Evolutionary conservation across 192 early-diverging fungal species (phyloP).

Genomic region (Podila horticola): DNA sequence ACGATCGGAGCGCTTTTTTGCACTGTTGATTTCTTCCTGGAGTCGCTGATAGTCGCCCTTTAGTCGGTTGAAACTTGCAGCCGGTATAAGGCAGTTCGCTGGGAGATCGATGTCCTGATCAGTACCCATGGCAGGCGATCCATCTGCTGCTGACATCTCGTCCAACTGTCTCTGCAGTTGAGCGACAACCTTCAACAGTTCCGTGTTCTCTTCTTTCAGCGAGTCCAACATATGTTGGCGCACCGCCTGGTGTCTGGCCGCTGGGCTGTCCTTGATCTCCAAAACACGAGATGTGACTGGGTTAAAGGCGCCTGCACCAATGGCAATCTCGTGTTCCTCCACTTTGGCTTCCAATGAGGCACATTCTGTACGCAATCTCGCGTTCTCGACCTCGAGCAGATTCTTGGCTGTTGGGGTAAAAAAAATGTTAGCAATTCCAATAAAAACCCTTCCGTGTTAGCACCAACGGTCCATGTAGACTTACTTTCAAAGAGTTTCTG

Average conservation of each 20-base stretch:
- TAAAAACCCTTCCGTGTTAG: too few relatives aligned
- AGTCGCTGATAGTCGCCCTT: constrained; percentile 67
- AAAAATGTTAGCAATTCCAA: background rate
- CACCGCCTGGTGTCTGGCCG: constrained; percentile 70
- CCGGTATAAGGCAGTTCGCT: constrained; percentile 55
- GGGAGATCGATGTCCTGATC: constrained; percentile 15
- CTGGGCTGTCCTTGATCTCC: constrained; percentile 82
- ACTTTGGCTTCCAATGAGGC: constrained; percentile 64
- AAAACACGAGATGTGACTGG: constrained; percentile 69
- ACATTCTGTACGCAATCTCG: constrained; percentile 45
- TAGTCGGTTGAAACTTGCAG: constrained; percentile 64
- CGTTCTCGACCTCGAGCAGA: constrained; percentile 21
- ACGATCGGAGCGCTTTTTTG: constrained; percentile 73
- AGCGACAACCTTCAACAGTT: constrained; percentile 58
- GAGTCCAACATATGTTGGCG: constrained; percentile 75
- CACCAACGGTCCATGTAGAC: background rate
- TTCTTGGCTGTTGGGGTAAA: constrained; percentile 9
- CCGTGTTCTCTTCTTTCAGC: constrained; percentile 75
- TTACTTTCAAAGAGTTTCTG: constrained; percentile 31
- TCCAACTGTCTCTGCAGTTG: constrained; percentile 20
- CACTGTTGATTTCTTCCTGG: constrained; percentile 62
- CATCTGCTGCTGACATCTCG: background rate
- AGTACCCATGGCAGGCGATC: constrained; percentile 1
- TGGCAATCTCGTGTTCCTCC: constrained; percentile 64
- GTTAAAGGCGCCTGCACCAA: constrained; percentile 74